Conservation (phyloP, 2,329 filamentous ascomycete genomes). For the Penicillium fuscoglaucum region DNA sequence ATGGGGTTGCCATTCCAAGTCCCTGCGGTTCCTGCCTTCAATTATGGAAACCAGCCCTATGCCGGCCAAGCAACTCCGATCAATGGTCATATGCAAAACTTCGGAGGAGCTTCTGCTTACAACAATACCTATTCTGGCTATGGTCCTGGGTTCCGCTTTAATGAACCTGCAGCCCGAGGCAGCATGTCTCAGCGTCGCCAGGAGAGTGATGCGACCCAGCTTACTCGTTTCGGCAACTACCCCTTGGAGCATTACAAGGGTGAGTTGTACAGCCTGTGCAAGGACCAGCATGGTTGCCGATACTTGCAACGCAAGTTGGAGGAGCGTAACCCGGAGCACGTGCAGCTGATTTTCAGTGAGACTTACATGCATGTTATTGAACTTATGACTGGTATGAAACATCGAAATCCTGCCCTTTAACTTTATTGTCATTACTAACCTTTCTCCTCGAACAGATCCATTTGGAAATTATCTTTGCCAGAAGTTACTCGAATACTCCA, state of each 20-base stretch:
- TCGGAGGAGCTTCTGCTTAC: constrained; percentile 52
- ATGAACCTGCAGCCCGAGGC: constrained; percentile 74
- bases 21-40: constrained; percentile 43
- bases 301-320: constrained; percentile 97
- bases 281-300: constrained; percentile 96
- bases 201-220: constrained; percentile 53
- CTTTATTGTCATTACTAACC: constrained; percentile 23
- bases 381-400: constrained; percentile 75
- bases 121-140: constrained; percentile 53
- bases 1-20: constrained; percentile 37
- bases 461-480: constrained; percentile 99
- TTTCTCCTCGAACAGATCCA: constrained; percentile 60
- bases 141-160: constrained; percentile 55
- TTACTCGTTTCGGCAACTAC: constrained; percentile 80
- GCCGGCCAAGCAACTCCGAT: constrained; percentile 51
- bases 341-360: constrained; percentile 92
- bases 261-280: constrained; percentile 87
- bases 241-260: constrained; percentile 77
- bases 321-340: constrained; percentile 76
- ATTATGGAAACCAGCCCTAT: constrained; percentile 55
- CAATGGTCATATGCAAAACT: constrained; percentile 43
- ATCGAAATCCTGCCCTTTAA: background rate
- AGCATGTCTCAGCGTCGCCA: constrained; percentile 66
- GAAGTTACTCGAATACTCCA: constrained; percentile 94
- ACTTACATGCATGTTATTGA: constrained; percentile 92